Conservation (phyloP, 2,329 filamentous ascomycete genomes). For the Teratosphaeria epicoccoides region DNA sequence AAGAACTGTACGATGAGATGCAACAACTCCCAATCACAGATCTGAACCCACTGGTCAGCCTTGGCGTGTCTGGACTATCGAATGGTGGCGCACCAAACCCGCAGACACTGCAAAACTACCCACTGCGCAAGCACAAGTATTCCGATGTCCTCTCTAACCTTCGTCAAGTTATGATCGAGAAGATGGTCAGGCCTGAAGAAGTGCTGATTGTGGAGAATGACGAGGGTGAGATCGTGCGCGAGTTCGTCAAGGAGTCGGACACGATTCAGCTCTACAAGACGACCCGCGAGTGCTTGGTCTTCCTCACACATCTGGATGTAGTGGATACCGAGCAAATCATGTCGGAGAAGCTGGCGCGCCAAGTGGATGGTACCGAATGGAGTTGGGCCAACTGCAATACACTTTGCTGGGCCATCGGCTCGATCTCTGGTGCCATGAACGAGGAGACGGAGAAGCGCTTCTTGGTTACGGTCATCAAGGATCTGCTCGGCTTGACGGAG, state of each 20-base stretch:
- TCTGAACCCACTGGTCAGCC: slow-evolving; percentile 75
- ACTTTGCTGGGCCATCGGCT: slow-evolving; percentile 97
- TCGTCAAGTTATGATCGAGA: slow-evolving; percentile 97
- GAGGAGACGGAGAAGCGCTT: slow-evolving; percentile 99
- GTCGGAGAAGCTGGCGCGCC: slow-evolving; percentile 92
- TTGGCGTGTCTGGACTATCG: slow-evolving; percentile 58
- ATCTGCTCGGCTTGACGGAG: slow-evolving; percentile 88
- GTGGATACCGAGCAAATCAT: slow-evolving; percentile 97
- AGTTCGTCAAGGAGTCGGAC: slow-evolving; percentile 98
- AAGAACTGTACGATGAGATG: slow-evolving; percentile 98
- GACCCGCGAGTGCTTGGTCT: slow-evolving; percentile 91
- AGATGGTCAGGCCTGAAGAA: slow-evolving; percentile 97
- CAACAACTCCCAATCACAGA: slow-evolving; percentile 90
- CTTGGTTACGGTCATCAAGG: slow-evolving; percentile 96
- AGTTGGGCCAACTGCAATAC: slow-evolving; percentile 99
- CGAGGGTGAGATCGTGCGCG: slow-evolving; percentile 95
- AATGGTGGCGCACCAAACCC: slow-evolving; percentile 80
- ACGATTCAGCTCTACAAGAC: slow-evolving; percentile 99
- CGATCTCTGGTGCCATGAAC: slow-evolving; percentile 97
- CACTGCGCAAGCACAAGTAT: slow-evolving; percentile 96
- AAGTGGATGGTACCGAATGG: slow-evolving; percentile 94
- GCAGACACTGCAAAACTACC: slow-evolving; percentile 74
- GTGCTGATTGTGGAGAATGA: slow-evolving; percentile 99
- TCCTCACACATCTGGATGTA: slow-evolving; percentile 93
- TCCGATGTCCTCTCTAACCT: slow-evolving; percentile 87